Conservation (phyloP, 2,329 filamentous ascomycete species). For the Aureobasidium sp. region DNA sequence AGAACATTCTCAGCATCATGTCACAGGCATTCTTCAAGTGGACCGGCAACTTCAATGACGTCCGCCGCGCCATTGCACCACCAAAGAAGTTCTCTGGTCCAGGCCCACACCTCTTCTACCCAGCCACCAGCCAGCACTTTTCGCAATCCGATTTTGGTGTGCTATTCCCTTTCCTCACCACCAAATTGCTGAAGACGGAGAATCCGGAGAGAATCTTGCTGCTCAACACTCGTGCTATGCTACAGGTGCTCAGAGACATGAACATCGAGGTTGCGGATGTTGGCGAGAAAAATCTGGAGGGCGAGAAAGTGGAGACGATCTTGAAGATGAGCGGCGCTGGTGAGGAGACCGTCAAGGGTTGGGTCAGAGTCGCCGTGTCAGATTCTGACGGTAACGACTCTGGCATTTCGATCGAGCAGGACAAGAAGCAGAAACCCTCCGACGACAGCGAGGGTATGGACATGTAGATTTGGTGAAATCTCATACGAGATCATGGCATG, state of each 20-base stretch:
- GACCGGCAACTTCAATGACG: conserved; percentile 63
- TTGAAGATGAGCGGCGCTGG: conserved; percentile 13
- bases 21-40: conserved; percentile 75
- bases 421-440: conserved; percentile 18
- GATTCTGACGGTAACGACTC: conserved; percentile 1
- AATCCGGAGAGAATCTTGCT: conserved; percentile 72
- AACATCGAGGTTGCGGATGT: conserved; percentile 37
- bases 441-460: conserved; percentile 17
- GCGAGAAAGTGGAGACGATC: conserved; percentile 26
- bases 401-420: conserved; percentile 26
- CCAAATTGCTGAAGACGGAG: conserved; percentile 49
- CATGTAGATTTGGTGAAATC: conserved; percentile 7
- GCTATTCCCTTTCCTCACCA: conserved; percentile 63
- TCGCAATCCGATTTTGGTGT: conserved; percentile 79
- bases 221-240: conserved; percentile 72
- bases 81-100: conserved; percentile 23
- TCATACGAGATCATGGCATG: no score
- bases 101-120: conserved; percentile 65
- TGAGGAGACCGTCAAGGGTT: conserved; percentile 15
- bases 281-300: conserved; percentile 34
- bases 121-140: conserved; percentile 66
- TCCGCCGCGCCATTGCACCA: conserved; percentile 53
- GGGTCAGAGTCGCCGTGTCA: conserved; percentile 10
- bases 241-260: conserved; percentile 58
- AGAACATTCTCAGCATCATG: conserved; percentile 61